Base-by-base conservation (phyloP, 345 rosid genomes). In the Brassica incana region DNA sequence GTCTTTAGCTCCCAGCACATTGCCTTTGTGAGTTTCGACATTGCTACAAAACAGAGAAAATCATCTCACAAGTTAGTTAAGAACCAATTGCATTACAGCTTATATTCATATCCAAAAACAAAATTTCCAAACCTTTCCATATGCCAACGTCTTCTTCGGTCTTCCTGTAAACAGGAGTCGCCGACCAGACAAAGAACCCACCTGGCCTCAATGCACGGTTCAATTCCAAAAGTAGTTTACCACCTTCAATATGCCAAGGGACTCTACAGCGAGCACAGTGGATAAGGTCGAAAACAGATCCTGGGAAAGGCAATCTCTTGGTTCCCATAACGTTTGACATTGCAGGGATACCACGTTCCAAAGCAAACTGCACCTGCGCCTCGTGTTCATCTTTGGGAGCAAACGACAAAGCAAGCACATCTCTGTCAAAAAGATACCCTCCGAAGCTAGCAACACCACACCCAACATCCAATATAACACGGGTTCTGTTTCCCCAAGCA, bases 341-440 rank as follows among this genome's bases (percentile, higher is more conserved):
- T 32, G 92, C 97, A 59, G 98, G 98, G 63, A 94, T 94, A 67
- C 96, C 97, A 79, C 98, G 89, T 82, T 94, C 98, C 75, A 94
- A 88, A 43, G 97, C 96, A 84, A 94, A 92, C 74, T 92, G 98
- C 69, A 94, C 96, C 74, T 94, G 98, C 52, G 94, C 98, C 85
- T 92, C 98, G 80, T 94, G 98, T 81, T 90, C 98, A 74, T 94
- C 98, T 84, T 94, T 94, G 27, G 98, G 98, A 25, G 98, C 98
- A 88, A 94, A 90, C 67, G 98, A 92, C 94, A 92, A 90, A 75
- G 96, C 72, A 69, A 94, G 87, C 35, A 88, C 95, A 77, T 90
- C 92, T 79, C 88, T 90, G 60, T 94, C 94, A 59, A 90, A 92
- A 50, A 94, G 95, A 83, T 66, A 94, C 14, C 96, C 98, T 27